Conservation (phyloP, 83 land plant species). For the Diphasiastrum complanatum region DNA sequence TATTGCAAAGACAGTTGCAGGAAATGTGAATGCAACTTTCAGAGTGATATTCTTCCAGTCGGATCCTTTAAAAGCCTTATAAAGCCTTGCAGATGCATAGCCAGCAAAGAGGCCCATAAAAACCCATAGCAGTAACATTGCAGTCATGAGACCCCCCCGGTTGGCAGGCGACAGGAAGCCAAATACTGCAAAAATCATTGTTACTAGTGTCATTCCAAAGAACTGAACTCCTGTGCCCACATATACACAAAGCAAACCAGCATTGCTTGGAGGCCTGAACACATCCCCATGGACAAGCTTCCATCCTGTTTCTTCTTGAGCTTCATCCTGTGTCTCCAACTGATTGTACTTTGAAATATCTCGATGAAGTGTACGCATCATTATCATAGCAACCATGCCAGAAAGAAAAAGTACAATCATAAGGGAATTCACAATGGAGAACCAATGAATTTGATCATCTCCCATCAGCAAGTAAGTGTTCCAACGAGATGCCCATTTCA, state of each 20-base stretch:
- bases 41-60: conserved; percentile 12
- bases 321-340: too few relatives aligned
- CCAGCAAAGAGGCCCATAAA: conserved; percentile 7
- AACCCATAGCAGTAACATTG: conserved; percentile 8
- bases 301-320: too few relatives aligned
- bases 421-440: conserved; percentile 8
- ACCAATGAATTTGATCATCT: conserved; percentile 17
- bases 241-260: conserved; percentile 2
- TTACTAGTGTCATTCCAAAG: too few relatives aligned
- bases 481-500: conserved; percentile 12
- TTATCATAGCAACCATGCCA: too few relatives aligned
- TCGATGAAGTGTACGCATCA: conserved; percentile 14
- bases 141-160: conserved; percentile 18
- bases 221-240: conserved; percentile 16
- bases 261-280: conserved; percentile 4
- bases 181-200: conserved; percentile 10
- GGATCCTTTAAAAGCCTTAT: background rate
- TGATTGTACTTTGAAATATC: too few relatives aligned
- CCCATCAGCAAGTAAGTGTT: conserved; percentile 8
- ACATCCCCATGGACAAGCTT: too few relatives aligned
- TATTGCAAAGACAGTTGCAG: background rate
- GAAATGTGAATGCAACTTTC: conserved; percentile 7
- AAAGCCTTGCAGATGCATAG: conserved; percentile 5
- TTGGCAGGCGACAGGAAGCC: conserved; percentile 12
- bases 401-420: conserved; percentile 10